phyloP scores from a whole-genome alignment of 176 grass and related monocot species.

The Paspalum notatum region DNA sequence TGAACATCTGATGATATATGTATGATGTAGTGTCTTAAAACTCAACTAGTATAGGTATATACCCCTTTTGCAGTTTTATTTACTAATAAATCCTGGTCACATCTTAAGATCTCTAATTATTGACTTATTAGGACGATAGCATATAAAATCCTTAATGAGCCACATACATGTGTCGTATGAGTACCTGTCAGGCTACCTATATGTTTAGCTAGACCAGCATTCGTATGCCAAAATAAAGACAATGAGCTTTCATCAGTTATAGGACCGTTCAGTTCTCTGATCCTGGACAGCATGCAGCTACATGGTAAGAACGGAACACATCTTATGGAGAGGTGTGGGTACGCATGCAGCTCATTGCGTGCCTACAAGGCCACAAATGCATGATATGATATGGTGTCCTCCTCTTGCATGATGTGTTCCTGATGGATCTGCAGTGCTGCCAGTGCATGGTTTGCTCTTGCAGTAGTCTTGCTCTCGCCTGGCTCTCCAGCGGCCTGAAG shows the following conservation, averaged over 20 bases:
- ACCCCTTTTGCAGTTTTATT: too few relatives aligned
- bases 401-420: neutral
- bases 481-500: neutral
- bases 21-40: neutral
- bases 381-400: neutral
- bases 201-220: neutral
- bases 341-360: neutral
- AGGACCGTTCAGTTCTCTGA: neutral
- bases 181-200: neutral
- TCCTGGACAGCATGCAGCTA: neutral
- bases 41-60: neutral
- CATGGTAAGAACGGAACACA: too few relatives aligned
- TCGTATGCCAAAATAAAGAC: neutral
- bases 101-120: neutral
- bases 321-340: neutral
- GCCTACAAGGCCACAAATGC: neutral
- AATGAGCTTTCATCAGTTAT: neutral
- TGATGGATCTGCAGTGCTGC: slow-evolving; percentile 19
- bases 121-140: too few relatives aligned
- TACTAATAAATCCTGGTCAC: too few relatives aligned
- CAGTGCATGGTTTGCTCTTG: neutral
- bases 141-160: too few relatives aligned
- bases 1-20: neutral
- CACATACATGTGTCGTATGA: too few relatives aligned
- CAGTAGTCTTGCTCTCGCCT: neutral